phyloP scores from a whole-genome alignment of 257 asterid genomes.

The Nyctanthes arbortristis region DNA sequence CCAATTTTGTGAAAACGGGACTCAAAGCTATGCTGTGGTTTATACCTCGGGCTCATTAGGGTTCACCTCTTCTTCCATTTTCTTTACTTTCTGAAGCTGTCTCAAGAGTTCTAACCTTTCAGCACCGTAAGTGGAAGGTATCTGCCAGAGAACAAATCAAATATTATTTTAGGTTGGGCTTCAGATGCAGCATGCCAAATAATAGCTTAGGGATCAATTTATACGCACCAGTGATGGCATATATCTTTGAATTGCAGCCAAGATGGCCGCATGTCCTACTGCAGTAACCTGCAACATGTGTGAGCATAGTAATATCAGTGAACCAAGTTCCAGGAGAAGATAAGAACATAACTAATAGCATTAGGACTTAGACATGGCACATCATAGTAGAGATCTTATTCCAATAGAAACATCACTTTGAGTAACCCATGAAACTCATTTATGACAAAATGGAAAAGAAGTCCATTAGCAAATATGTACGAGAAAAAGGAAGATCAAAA shows the following conservation, averaged over 20 bases:
- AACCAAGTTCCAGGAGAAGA: constrained; percentile 20
- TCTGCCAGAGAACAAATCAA: constrained; percentile 47
- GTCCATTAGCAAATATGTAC: not conserved
- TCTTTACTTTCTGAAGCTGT: constrained; percentile 93
- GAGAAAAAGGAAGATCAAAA: not conserved
- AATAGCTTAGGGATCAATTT: not conserved
- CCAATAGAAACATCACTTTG: not conserved
- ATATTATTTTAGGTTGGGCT: constrained; percentile 21
- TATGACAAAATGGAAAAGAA: not conserved
- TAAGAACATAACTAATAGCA: not conserved
- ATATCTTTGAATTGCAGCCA: constrained; percentile 95
- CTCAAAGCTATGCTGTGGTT: not conserved
- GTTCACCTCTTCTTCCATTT: constrained; percentile 68
- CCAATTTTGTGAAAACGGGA: not conserved
- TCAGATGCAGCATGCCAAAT: constrained; percentile 3
- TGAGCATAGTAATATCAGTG: constrained; percentile 23
- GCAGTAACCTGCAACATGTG: constrained; percentile 80
- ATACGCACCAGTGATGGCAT: constrained; percentile 76
- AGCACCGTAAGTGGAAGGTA: constrained; percentile 93
- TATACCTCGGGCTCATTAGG: constrained; percentile 51
- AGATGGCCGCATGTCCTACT: constrained; percentile 96
- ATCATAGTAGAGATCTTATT: not conserved
- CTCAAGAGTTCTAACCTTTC: constrained; percentile 90
- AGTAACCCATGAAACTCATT: not conserved
- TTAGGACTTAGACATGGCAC: not conserved